Percentiles rank a stretch among this genome's conserved stretches.
Evolutionary conservation across 768 basidiomycete species (phyloP).

Genomic region (Kockovaella imperatae): DNA sequence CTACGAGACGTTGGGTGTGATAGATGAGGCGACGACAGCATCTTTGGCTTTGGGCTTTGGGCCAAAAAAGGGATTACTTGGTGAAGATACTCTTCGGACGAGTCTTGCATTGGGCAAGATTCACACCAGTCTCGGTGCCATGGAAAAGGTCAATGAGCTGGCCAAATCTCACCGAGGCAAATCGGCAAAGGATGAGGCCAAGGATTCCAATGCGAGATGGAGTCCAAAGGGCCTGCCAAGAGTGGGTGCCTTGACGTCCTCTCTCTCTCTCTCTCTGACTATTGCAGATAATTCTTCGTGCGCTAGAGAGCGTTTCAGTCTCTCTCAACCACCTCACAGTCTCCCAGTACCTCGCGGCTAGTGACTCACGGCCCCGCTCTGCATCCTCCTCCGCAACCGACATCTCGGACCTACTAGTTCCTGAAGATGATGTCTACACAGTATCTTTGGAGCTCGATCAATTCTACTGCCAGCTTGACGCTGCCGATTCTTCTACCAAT

Average conservation of each 20-base stretch:
- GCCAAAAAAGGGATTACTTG: slow-evolving; percentile 24
- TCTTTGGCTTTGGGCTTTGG: slow-evolving; percentile 24
- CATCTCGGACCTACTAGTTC: neutral
- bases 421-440: slow-evolving; percentile 9
- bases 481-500: slow-evolving; percentile 36
- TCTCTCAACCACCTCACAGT: slow-evolving; percentile 14
- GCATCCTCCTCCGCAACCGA: slow-evolving; percentile 18
- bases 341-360: slow-evolving; percentile 13
- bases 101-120: slow-evolving; percentile 14
- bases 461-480: slow-evolving; percentile 10
- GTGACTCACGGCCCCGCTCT: slow-evolving; percentile 6
- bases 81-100: slow-evolving; percentile 28
- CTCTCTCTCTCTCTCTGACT: neutral
- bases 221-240: slow-evolving; percentile 12
- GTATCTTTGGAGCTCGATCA: slow-evolving; percentile 19
- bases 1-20: slow-evolving; percentile 10
- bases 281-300: slow-evolving; percentile 27
- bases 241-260: slow-evolving; percentile 12
- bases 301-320: slow-evolving; percentile 21
- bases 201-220: slow-evolving; percentile 8
- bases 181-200: neutral
- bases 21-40: slow-evolving; percentile 14
- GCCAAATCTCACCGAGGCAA: neutral
- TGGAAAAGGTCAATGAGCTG: slow-evolving; percentile 14
- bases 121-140: slow-evolving; percentile 4